Conservation (phyloP, 1,139 yeast species). For the Pneumocystis oryctolagi region DNA sequence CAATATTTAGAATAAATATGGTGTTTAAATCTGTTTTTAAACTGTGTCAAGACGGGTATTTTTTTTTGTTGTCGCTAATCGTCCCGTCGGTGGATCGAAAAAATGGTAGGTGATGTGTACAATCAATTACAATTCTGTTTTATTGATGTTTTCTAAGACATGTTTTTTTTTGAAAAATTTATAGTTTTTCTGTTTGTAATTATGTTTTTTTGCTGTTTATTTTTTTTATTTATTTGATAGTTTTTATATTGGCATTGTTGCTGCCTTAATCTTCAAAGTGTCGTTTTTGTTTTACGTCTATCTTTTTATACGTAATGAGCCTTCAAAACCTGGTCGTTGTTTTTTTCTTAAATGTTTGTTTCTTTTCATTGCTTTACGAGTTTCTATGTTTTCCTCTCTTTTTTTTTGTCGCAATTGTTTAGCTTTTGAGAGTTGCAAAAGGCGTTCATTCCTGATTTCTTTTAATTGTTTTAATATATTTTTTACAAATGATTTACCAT, state of each 20-base stretch:
- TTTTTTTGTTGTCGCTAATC: background rate
- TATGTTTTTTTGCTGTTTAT: background rate
- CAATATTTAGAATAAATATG: background rate
- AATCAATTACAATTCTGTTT: too few relatives aligned
- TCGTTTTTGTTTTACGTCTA: background rate
- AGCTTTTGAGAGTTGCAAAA: conserved; percentile 55
- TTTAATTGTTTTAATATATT: conserved; percentile 66
- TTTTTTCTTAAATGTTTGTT: conserved; percentile 18
- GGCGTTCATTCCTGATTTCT: conserved; percentile 37
- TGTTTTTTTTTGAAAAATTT: background rate
- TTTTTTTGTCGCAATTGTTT: conserved; percentile 65
- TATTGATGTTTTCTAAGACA: too few relatives aligned
- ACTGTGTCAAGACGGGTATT: background rate
- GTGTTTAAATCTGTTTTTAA: background rate
- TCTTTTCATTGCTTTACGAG: conserved; percentile 67
- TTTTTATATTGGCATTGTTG: background rate
- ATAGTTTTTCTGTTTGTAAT: too few relatives aligned
- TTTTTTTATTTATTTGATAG: background rate
- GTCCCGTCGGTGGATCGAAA: background rate
- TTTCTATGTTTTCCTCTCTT: conserved; percentile 76
- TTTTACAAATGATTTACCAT: conserved; percentile 37
- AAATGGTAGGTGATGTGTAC: background rate
- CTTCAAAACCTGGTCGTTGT: conserved; percentile 18
- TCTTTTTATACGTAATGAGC: conserved; percentile 1
- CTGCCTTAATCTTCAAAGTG: background rate